Evolutionary conservation across 345 rosid species (phyloP), one percentile per base, ranked within the genome.

Genomic region (Melaleuca quinquenervia): DNA sequence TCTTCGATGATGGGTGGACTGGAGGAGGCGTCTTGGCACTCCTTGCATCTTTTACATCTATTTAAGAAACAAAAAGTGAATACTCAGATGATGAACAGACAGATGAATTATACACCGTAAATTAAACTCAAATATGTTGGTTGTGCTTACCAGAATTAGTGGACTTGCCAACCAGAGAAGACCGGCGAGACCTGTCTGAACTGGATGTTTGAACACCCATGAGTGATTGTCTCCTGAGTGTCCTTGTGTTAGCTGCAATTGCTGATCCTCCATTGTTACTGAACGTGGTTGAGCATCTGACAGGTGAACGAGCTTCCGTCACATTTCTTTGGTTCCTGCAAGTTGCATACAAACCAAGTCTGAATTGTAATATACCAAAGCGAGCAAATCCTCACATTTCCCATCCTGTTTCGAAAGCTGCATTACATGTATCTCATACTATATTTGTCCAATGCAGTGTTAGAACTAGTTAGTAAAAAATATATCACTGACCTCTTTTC

Each of bases 21-120:
- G 96, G 93, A 87, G 98, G 96, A 6, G 97, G 98, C 45, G 99
- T 95, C 92, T 86, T 93, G 54, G 96, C 94, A 88, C 91, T 94
- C 90, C 96, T 90, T 62, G 86, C 86, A n/a, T 88, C 92, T 87
- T 87, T 85, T 52, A 44, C 55, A 83, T 70, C 58, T 84, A 8
- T 18, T 70, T 36, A 51, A 27, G 64, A 18, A 45, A 58, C 75
- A 50, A 56, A 12, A 36, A 78, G 44, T 9, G 13, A 24, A 18
- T 54, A 6, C 45, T 62, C 52, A 85, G 83, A 84, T 83, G 84
- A 26, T 51, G 84, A 48, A 83, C 18, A 78, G 45, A 32, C 16
- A 20, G 29, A 60, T 58, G 62, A 56, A 11, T 18, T 85, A 20
- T 22, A 50, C 29, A 14, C 50, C 4, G 15, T 27, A 56, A 22